phyloP scores from a whole-genome alignment of 306 rosid genomes.

The Fagus sylvatica region DNA sequence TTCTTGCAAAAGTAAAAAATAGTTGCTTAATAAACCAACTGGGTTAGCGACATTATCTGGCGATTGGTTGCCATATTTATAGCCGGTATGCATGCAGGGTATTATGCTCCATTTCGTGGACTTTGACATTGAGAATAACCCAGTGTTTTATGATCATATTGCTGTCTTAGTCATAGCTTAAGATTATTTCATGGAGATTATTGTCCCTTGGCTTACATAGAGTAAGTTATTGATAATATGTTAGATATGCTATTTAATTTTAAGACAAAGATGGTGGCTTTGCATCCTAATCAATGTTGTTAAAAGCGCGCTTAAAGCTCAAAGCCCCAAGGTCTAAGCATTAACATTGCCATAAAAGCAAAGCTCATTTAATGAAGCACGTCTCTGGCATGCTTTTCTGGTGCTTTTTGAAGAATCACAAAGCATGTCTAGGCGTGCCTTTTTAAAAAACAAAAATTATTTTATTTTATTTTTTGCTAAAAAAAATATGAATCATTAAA shows the following conservation, averaged over 20 bases:
- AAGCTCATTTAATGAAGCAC: too few relatives aligned
- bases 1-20: neutral
- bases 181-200: neutral
- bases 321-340: too few relatives aligned
- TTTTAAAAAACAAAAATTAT: too few relatives aligned
- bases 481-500: too few relatives aligned
- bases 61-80: neutral
- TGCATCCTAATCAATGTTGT: conserved; percentile 10
- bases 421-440: too few relatives aligned
- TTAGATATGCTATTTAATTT: conserved; percentile 5
- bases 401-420: too few relatives aligned
- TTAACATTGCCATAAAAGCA: too few relatives aligned
- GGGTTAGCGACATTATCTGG: neutral
- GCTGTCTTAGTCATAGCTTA: neutral
- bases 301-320: too few relatives aligned
- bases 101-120: neutral
- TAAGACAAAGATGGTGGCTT: neutral
- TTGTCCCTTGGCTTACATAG: neutral
- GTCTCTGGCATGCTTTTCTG: too few relatives aligned
- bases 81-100: neutral
- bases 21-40: neutral
- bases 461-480: too few relatives aligned
- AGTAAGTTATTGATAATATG: neutral
- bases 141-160: neutral
- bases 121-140: neutral